Conservation (phyloP, 192 early-diverging fungal species). For the Cladochytrium replicatum region DNA sequence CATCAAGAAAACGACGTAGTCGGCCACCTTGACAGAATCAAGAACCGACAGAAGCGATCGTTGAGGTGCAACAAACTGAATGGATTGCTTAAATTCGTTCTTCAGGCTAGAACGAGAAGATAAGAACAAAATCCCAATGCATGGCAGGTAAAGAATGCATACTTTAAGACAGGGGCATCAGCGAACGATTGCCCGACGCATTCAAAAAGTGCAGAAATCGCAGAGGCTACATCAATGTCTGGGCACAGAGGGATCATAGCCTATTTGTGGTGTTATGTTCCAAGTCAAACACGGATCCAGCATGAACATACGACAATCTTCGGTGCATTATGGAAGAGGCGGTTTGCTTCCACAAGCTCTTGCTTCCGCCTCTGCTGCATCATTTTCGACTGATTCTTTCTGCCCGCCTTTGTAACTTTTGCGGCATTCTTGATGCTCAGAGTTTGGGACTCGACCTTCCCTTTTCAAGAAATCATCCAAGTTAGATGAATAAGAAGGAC, state of each 20-base stretch:
- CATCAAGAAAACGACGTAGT: constrained; percentile 78
- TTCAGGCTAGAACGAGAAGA: constrained; percentile 11
- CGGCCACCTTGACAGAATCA: constrained; percentile 84
- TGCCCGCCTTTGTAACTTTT: constrained; percentile 58
- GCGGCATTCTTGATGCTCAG: no score
- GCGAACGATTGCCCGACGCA: constrained; percentile 30
- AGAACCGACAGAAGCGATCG: constrained; percentile 78
- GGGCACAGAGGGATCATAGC: constrained; percentile 83
- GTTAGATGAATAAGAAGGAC: neutral
- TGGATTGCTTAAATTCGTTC: constrained; percentile 83
- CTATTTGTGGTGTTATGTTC: constrained; percentile 8
- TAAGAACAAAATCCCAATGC: no score
- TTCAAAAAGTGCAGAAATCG: constrained; percentile 35
- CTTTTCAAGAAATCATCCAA: no score
- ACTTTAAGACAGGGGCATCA: constrained; percentile 27
- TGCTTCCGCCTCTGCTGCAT: constrained; percentile 75
- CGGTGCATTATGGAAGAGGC: constrained; percentile 78
- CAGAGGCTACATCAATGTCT: constrained; percentile 47
- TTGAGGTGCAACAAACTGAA: constrained; percentile 68
- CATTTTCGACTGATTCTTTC: constrained; percentile 69
- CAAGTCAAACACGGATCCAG: neutral
- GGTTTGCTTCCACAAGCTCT: constrained; percentile 53
- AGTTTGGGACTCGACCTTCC: constrained; percentile 22
- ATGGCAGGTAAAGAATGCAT: no score
- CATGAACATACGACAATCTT: constrained; percentile 60